A percentile compares a stretch with the other conserved stretches of the same genome.
These are phyloP conservation scores for Exserohilum turcica DNA, from an alignment of 2,329 filamentous ascomycete genomes.

Conservation along the genomic window DNA sequence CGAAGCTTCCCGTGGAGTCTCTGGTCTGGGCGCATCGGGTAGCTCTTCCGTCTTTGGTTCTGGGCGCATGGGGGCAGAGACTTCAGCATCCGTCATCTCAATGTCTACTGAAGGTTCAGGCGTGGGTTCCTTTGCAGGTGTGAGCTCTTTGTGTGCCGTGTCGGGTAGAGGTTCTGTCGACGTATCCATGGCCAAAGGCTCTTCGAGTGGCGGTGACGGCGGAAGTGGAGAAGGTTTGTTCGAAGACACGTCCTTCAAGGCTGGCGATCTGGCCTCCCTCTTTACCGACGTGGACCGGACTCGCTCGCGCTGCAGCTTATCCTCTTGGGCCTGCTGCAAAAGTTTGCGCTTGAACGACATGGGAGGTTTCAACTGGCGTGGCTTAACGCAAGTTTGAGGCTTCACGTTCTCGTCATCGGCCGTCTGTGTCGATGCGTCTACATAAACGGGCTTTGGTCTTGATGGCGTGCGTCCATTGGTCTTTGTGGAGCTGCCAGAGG, in stretches of 20 bases:
- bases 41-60: conserved; percentile 37
- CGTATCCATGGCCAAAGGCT: conserved; percentile 35
- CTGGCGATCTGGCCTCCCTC: conserved; percentile 40
- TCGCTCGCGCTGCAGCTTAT: conserved; percentile 45
- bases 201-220: conserved; percentile 30
- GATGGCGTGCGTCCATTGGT: conserved; percentile 37
- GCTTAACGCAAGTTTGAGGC: conserved; percentile 18
- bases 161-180: conserved; percentile 26
- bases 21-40: conserved; percentile 33
- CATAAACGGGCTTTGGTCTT: conserved; percentile 41
- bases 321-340: conserved; percentile 46
- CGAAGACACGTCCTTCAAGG: conserved; percentile 40
- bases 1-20: conserved; percentile 28
- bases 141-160: conserved; percentile 26
- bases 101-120: conserved; percentile 21
- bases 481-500: conserved; percentile 49
- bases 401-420: conserved; percentile 21
- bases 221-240: conserved; percentile 40
- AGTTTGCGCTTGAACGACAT: conserved; percentile 47
- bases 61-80: conserved; percentile 14
- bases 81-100: conserved; percentile 27
- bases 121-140: conserved; percentile 30
- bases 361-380: conserved; percentile 35
- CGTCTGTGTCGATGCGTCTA: conserved; percentile 44
- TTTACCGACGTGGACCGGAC: conserved; percentile 45